Evolutionary conservation across 2,329 filamentous ascomycete genomes (phyloP), one percentile per base, ranked within the genome.

Genomic region (Lasiodiplodia hormozganensis): DNA sequence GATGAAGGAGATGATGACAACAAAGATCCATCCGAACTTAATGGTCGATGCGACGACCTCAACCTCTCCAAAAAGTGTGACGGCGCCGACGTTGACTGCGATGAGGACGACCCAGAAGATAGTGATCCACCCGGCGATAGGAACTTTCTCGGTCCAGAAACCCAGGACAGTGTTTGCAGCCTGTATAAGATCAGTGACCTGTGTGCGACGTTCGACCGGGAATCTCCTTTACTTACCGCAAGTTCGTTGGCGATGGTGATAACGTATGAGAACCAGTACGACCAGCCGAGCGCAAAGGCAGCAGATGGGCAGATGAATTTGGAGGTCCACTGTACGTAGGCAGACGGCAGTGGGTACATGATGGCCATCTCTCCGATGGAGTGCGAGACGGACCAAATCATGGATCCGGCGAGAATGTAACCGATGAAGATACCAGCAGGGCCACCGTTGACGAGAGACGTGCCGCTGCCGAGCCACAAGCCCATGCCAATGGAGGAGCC

Each of bases 21-120:
- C 77, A 66, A 84, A 79, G 65, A 85, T 83, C 81, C 82, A 84
- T 40, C 79, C 76, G 47, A 84, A 83, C 69, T 85, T 85, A 72
- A 84, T 81, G 2, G 77, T 76, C 7, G 81, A 81, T 43, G 78
- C 76, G 6, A 81, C 69, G 21, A 84, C 82, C 70, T 85, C 83
- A 14, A 82, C 79, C 69, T 85, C 82, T 3, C 79, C 83, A 67
- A 84, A 85, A 53, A 82, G 69, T 8, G 73, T 79, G 53, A 84
- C 83, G 1, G 78, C 81, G 16, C 79, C 77, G 31, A 84, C 69
- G 68, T 84, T 84, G 57, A 79, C 75, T 2, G 72, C 62, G 16
- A 81, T 71, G 56, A 81, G 78, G 36, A 84, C 76, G 3, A 79
- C 72, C 72, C 80, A 77, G 73, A 81, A 83, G 60, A 85, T 82